A percentile compares a stretch with the other conserved stretches of the same genome.
These are phyloP conservation scores for Trametes sp. DNA, from an alignment of 1,284 basidiomycete species.

Conservation along the genomic window DNA sequence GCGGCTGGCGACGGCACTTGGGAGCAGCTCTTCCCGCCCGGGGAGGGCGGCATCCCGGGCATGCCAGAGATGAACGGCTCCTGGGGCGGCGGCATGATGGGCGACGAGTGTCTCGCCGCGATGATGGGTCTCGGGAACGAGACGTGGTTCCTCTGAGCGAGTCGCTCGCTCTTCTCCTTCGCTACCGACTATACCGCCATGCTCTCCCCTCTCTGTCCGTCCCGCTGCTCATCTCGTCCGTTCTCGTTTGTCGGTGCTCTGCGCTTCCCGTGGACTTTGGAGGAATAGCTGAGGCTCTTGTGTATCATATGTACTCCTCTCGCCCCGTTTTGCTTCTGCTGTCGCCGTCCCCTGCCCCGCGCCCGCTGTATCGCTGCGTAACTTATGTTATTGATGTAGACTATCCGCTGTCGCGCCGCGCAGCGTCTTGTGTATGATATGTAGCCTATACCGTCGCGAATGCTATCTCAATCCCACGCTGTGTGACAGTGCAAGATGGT, in stretches of 20 bases:
- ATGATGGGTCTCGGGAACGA: slow-evolving; percentile 32
- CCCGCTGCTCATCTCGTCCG: too few relatives aligned
- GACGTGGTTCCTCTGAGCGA: slow-evolving; percentile 26
- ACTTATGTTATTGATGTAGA: slow-evolving; percentile 20
- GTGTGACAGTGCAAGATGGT: too few relatives aligned
- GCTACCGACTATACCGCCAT: neutral
- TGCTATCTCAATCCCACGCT: neutral
- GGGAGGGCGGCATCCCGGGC: slow-evolving; percentile 3
- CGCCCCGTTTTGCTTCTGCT: neutral
- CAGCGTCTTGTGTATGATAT: slow-evolving; percentile 8
- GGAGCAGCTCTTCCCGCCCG: slow-evolving; percentile 24
- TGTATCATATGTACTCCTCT: slow-evolving; percentile 1
- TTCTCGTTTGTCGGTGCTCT: neutral
- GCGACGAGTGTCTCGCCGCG: slow-evolving; percentile 29
- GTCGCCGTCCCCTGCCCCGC: neutral
- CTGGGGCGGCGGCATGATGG: slow-evolving; percentile 17
- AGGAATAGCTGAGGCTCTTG: neutral
- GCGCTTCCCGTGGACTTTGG: neutral
- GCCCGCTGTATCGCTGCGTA: slow-evolving; percentile 12
- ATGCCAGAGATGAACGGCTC: slow-evolving; percentile 15
- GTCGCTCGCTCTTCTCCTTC: neutral
- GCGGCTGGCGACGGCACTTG: slow-evolving; percentile 3
- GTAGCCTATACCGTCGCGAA: neutral
- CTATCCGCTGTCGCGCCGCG: neutral
- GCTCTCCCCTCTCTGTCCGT: neutral